phyloP scores from a whole-genome alignment of 176 grass and related monocot genomes.

The Avena insularis region DNA sequence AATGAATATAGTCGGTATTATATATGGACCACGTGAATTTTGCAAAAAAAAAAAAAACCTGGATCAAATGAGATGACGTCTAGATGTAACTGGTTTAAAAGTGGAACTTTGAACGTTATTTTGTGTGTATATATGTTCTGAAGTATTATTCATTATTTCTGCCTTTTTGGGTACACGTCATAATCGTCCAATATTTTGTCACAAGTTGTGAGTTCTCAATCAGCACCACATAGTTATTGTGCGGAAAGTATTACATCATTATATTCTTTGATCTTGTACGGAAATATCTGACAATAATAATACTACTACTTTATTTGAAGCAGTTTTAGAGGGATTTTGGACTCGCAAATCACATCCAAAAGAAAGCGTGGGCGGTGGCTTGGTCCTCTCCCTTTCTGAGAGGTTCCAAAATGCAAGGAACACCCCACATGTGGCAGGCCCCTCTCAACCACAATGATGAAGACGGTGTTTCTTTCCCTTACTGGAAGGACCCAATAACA shows the following conservation, averaged over 20 bases:
- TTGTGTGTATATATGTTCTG: no score
- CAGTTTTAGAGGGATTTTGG: neutral
- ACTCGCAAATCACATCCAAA: neutral
- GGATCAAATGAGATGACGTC: no score
- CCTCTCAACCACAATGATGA: neutral
- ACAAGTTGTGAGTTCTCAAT: no score
- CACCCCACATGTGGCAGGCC: neutral
- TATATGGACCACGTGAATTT: no score
- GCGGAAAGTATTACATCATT: neutral
- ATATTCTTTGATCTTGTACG: neutral
- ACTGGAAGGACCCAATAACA: no score
- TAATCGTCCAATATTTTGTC: no score
- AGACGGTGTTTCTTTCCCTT: neutral
- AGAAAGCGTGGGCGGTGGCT: conserved; percentile 36
- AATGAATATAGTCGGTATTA: no score
- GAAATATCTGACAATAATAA: neutral
- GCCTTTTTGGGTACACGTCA: no score
- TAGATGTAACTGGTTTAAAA: no score
- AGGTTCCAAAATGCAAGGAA: neutral
- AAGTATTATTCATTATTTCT: no score
- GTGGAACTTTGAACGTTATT: no score
- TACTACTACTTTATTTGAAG: neutral
- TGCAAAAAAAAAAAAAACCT: no score
- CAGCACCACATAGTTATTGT: neutral
- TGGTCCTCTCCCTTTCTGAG: neutral